Evolutionary conservation across 352 stramenopile genomes (phyloP), one percentile per base, ranked within the genome.

Genomic region (Phytophthora aleatoria): DNA sequence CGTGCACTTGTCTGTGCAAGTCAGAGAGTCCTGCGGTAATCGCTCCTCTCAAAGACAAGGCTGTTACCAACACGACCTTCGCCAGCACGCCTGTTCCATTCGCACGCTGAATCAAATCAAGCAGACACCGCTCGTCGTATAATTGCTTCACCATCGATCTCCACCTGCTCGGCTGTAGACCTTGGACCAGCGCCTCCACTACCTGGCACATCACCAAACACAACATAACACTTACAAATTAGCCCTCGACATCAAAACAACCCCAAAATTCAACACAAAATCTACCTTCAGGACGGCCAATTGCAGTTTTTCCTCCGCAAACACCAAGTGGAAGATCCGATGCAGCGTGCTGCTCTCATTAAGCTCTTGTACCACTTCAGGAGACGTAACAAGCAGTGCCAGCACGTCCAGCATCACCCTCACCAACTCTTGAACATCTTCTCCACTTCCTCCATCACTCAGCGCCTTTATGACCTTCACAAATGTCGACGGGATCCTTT

Each of bases 401-500:
- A 88, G 52, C 10, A 87, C 56, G 5, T 50, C 50, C 12, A 87
- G 16, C 2, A 74, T 54, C 7, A 67, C 15, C n/a, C 67, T 48
- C 0, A 67, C 63, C 1, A 85, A 7, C 8, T 55, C 39, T 57
- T 36, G 31, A 30, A 45, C n/a, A 10, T 57, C 41, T 36, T 20
- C 27, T 16, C 15, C n/a, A 41, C 24, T 30, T 33, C 9, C 27
- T 50, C 30, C 52, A 39, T 64, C 59, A 47, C 41, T 68, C 10
- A 73, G 53, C 0, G 80, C 78, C 54, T 88, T 85, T 20, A 83
- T 52, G 15, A 83, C 50, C 50, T 87, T 85, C 2, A 88, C 75
- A 3, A 90, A 58, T 20, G 69, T 88, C 3, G 77, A 87, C 6
- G 78, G 79, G 1, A 88, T 69, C 26, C 77, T 72, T 48, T 87